Evolutionary conservation across 2,329 filamentous ascomycete genomes (phyloP).

Genomic region (Cercospora brassicicola): DNA sequence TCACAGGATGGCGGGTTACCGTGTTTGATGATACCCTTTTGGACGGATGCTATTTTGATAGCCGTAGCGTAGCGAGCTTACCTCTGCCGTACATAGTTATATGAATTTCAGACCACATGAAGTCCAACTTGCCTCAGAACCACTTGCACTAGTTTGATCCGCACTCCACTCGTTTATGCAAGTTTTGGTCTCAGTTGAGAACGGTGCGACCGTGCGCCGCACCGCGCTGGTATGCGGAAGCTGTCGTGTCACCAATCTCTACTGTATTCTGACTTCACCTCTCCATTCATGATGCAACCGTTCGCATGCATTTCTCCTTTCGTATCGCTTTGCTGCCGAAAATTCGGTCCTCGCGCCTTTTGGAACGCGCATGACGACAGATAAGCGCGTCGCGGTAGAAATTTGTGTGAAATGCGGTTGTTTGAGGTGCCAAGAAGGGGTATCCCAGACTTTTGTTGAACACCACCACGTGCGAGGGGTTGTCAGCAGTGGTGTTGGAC

Average conservation of each 20-base stretch:
- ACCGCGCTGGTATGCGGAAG: neutral
- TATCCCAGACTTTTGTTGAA: neutral
- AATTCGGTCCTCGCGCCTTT: neutral
- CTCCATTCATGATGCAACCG: neutral
- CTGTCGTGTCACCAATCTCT: neutral
- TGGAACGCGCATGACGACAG: neutral
- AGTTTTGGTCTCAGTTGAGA: neutral
- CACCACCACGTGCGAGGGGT: neutral
- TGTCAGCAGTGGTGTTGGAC: neutral
- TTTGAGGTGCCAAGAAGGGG: neutral
- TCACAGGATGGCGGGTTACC: neutral
- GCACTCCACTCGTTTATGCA: neutral
- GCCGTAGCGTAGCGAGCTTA: neutral
- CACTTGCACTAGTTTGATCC: neutral
- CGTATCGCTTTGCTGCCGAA: neutral
- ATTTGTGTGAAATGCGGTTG: neutral
- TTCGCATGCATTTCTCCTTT: neutral
- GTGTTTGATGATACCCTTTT: neutral
- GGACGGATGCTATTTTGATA: neutral
- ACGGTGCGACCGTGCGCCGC: neutral
- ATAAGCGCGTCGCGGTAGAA: neutral
- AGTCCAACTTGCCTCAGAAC: neutral
- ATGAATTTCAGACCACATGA: too few species aligned
- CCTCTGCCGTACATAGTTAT: neutral
- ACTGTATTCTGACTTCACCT: neutral